Evolutionary conservation across 2,329 filamentous ascomycete species (phyloP), one percentile per base, ranked within the genome.

Genomic region (Pyricularia grisea): DNA sequence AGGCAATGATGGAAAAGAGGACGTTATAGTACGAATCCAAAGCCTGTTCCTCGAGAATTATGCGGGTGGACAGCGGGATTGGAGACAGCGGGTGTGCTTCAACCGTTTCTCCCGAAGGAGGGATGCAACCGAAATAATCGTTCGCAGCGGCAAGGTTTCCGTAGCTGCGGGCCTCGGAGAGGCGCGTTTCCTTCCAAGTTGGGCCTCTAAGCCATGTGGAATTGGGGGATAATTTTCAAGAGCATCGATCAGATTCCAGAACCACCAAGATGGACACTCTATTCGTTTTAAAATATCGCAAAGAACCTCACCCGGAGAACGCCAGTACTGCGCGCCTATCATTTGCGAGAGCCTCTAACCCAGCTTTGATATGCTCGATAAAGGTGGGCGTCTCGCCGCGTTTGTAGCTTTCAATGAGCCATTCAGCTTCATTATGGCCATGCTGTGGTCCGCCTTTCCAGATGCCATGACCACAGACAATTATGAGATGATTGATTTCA

Each of bases 11-110:
- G 14, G 90, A 90, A 76, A 94, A 93, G 20, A 97, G 79, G 5
- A 97, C 80, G 76, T 97, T 97, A 76, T 93, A 90, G 75, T 92
- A 94, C 1, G 91, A 94, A 78, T 97, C 94, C 1, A 94, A 88
- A 0, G 94, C 92, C 68, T 86, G 83, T 10, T 89, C 85, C 75
- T 97, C 93, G 2, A 87, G 75, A 0, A 87, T 75, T 23, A 92
- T 80, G 28, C 81, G 81, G n/a, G 23, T 68, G 11, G 69, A 67
- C 9, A 71, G 70, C 27, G 68, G 67, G 31, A 69, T 66, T 10
- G 36, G 72, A 69, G 80, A 83, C 69, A 78, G 76, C 42, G 33
- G 71, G 33, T 68, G 70, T 0, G 27, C 1, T 20, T 36, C 27
- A 10, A 11, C 20, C 5, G 31, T 50, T 23, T 17, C 64, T 5